Base-by-base conservation (phyloP, 2,329 filamentous ascomycete genomes). In the Lachnellula arida region DNA sequence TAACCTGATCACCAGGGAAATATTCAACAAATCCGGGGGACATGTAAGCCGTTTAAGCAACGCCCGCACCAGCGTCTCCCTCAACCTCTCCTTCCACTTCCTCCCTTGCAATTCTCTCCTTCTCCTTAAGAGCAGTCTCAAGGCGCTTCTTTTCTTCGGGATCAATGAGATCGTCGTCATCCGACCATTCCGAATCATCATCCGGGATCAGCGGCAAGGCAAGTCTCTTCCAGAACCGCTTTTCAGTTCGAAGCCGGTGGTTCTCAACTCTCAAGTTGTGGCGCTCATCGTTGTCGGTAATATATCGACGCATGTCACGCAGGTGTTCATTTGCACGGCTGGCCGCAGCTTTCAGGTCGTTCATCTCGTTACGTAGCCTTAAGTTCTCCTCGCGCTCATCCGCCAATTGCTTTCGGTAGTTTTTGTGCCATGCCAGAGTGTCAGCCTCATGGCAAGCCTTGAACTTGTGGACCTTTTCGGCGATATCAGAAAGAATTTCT, bases 171-270 rank as follows among this genome's bases (percentile, higher is more conserved):
- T 87, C 84, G 61, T 87, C 84, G 55, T 82, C 82, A 65, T 82
- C 86, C 77, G 81, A 85, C 66, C 77, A 84, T 40, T 71, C 72
- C 2, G 78, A 74, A 49, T 85, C 82, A 43, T 84, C 79, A 23
- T 85, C 82, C 8, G 77, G 71, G 39, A 86, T 69, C 55, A 82
- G 76, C 9, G 81, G 82, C 77, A 86, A 79, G 14, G 84, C 84
- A 75, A 86, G 77, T 43, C 84, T 75, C 71, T 86, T 86, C 84
- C 83, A 87, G 70, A 84, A 85, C 2, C 84, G 75, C 53, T 85
- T 66, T 69, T 86, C 81, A 67, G 85, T 82, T 4, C 80, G 76
- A 44, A 74, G 69, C 5, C 80, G 78, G 49, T 75, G 76, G 48
- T 78, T 76, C 40, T 82, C 75, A 3, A 84, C 77, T 4, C 76